phyloP scores from a whole-genome alignment of 176 grass and related monocot species.

The Zizania latifolia region DNA sequence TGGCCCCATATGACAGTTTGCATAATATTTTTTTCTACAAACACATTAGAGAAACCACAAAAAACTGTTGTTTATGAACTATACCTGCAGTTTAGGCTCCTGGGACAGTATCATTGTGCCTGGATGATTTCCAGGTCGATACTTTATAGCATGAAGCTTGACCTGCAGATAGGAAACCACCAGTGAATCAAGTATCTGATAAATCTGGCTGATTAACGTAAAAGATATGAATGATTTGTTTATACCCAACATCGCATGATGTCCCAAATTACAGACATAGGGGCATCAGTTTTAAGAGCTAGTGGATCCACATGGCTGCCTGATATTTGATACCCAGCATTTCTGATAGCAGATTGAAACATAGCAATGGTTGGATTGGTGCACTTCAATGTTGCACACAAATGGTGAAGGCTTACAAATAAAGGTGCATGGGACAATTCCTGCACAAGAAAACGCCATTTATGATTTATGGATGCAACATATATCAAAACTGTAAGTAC shows the following conservation, averaged over 20 bases:
- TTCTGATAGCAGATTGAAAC: slow-evolving; percentile 42
- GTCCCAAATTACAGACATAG: slow-evolving; percentile 57
- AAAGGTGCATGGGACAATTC: slow-evolving; percentile 46
- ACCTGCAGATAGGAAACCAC: slow-evolving; percentile 27
- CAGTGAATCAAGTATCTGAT: neutral
- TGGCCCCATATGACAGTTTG: too few relatives aligned
- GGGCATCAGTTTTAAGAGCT: slow-evolving; percentile 46
- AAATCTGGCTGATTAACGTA: neutral
- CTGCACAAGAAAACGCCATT: slow-evolving; percentile 30
- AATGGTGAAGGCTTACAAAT: slow-evolving; percentile 47
- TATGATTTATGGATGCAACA: neutral
- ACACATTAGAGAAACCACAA: neutral
- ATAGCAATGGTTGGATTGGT: slow-evolving; percentile 36
- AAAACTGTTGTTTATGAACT: neutral
- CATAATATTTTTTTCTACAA: neutral
- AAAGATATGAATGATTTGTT: neutral
- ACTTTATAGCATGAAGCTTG: slow-evolving; percentile 45
- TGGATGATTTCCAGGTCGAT: slow-evolving; percentile 32
- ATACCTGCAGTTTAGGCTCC: slow-evolving; percentile 44
- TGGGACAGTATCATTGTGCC: slow-evolving; percentile 42
- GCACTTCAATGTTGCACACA: slow-evolving; percentile 49
- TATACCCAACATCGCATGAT: slow-evolving; percentile 55
- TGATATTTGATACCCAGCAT: slow-evolving; percentile 54
- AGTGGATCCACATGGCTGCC: slow-evolving; percentile 54
- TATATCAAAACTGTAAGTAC: neutral